A percentile compares a stretch with the other conserved stretches of the same genome.
Evolutionary conservation across 2,329 filamentous ascomycete species (phyloP).

Genomic region (Cercospora sp.): DNA sequence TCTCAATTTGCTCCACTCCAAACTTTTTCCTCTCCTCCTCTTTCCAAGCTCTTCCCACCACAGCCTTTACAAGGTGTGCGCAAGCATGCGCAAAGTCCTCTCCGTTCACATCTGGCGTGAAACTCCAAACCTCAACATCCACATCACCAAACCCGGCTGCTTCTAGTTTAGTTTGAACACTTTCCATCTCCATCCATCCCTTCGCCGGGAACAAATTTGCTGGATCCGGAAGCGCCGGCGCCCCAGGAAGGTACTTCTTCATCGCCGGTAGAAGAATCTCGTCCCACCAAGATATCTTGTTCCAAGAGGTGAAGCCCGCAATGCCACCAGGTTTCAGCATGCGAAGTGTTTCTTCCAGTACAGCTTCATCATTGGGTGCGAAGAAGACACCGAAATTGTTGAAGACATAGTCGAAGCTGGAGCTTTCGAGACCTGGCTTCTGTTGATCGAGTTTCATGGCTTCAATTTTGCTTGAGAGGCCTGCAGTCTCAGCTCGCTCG

Average conservation of each 20-base stretch:
- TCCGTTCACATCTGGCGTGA: background rate
- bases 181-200: background rate
- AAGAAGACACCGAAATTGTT: constrained; percentile 10
- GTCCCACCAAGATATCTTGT: constrained; percentile 5
- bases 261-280: background rate
- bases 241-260: background rate
- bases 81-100: background rate
- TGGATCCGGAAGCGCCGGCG: background rate
- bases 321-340: background rate
- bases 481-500: background rate
- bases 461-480: background rate
- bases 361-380: background rate
- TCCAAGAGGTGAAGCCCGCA: background rate
- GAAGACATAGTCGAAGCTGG: constrained; percentile 5
- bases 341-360: background rate
- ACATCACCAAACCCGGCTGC: background rate
- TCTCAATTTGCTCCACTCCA: background rate
- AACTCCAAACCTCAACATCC: background rate
- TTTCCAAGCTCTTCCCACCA: background rate
- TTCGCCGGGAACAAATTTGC: background rate
- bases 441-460: background rate
- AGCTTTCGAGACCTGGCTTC: background rate
- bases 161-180: background rate
- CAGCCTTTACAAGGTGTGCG: constrained; percentile 5
- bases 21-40: background rate